These are phyloP conservation scores for Coemansia reversa DNA, from an alignment of 192 early-diverging fungal species.

Conservation along the genomic window DNA sequence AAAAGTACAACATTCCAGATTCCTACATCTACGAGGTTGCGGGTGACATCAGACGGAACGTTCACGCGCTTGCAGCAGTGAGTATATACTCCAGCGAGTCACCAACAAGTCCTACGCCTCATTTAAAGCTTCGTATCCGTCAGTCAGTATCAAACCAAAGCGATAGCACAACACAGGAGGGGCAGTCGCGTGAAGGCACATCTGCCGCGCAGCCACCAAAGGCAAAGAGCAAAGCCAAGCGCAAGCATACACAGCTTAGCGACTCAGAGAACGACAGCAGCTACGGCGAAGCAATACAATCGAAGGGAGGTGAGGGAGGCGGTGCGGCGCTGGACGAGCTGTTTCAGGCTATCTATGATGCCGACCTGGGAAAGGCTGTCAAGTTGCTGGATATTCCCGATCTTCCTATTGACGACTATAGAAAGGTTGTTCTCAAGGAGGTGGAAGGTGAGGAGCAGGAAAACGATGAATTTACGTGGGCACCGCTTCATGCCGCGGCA, in stretches of 20 bases:
- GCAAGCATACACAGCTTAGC: conserved; percentile 32
- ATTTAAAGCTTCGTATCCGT: conserved; percentile 37
- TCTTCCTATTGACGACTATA: conserved; percentile 39
- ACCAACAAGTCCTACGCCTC: conserved; percentile 2
- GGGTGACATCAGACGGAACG: conserved; percentile 32
- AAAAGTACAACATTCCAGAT: conserved; percentile 74
- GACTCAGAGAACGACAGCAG: conserved; percentile 13
- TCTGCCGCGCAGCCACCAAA: not conserved
- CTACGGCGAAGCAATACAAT: conserved; percentile 5
- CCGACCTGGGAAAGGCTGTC: conserved; percentile 32
- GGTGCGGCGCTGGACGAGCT: conserved; percentile 32
- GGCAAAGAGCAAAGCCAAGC: conserved; percentile 22
- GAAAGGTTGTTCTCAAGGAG: conserved; percentile 48
- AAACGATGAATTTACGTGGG: conserved; percentile 75
- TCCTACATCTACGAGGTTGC: conserved; percentile 50
- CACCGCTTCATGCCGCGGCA: conserved; percentile 79
- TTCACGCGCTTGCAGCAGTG: conserved; percentile 26
- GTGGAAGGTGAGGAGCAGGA: conserved; percentile 47
- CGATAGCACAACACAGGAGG: conserved; percentile 1
- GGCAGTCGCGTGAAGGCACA: not conserved
- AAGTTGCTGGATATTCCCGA: conserved; percentile 35
- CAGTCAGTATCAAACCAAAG: conserved; percentile 21
- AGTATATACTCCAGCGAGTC: conserved; percentile 9
- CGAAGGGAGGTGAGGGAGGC: no score
- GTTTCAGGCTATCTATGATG: conserved; percentile 53